These are phyloP conservation scores for Globisporangium mamillatum DNA, from an alignment of 352 stramenopile genomes.

Conservation along the genomic window DNA sequence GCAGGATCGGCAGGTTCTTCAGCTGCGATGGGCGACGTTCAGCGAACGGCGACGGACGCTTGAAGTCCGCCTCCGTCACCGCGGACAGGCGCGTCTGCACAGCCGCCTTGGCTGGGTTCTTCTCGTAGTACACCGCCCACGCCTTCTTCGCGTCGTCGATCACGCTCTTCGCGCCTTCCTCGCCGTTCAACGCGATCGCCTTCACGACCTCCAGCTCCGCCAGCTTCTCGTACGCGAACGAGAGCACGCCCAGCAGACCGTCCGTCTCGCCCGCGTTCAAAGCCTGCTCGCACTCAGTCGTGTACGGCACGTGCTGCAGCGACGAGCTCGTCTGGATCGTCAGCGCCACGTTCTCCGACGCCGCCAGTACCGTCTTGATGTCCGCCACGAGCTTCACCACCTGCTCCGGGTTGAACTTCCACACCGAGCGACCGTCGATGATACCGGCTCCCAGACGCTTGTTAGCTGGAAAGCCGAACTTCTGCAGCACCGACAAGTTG, in stretches of 20 bases:
- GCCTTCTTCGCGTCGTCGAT: conserved; percentile 60
- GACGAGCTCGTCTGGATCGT: conserved; percentile 88
- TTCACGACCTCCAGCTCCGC: conserved; percentile 84
- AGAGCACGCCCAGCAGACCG: conserved; percentile 70
- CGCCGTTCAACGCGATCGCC: conserved; percentile 57
- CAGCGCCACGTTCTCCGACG: conserved; percentile 41
- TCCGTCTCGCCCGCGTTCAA: conserved; percentile 73
- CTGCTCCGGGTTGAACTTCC: conserved; percentile 82
- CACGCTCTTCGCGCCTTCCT: conserved; percentile 46
- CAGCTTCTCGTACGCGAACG: conserved; percentile 91
- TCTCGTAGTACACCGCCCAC: conserved; percentile 76
- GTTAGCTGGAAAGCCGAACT: conserved; percentile 79
- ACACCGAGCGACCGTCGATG: conserved; percentile 89
- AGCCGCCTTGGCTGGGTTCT: conserved; percentile 70
- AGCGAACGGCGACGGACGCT: conserved; percentile 76
- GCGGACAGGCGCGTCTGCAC: conserved; percentile 58
- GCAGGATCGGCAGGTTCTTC: conserved; percentile 70
- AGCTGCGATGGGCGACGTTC: conserved; percentile 72
- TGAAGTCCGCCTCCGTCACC: conserved; percentile 75
- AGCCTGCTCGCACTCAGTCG: conserved; percentile 68
- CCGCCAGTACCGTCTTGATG: conserved; percentile 62
- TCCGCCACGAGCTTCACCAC: conserved; percentile 45
- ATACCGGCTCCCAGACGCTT: conserved; percentile 89
- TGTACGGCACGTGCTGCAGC: conserved; percentile 90
- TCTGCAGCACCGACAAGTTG: conserved; percentile 77